Conservation (phyloP, 257 asterid species). For the Solanum paucissectum region DNA sequence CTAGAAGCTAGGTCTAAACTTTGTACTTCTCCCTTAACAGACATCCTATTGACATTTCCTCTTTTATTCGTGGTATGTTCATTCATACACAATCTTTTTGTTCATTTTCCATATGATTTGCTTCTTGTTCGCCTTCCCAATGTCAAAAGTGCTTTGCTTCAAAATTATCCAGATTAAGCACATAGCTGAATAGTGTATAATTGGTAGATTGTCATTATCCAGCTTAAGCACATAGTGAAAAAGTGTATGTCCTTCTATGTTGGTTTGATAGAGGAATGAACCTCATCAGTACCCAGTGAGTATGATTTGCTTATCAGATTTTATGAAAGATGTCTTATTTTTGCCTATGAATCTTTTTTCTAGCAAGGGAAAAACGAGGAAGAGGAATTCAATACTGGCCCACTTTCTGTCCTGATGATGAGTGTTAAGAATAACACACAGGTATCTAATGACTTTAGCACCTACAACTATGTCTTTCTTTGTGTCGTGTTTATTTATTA, state of each 20-base stretch:
- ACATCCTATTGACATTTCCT: background rate
- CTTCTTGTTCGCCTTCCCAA: background rate
- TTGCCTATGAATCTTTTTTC: constrained; percentile 1
- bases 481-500: background rate
- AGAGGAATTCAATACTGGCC: constrained; percentile 97
- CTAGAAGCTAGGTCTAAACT: background rate
- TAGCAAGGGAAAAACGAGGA: constrained; percentile 66
- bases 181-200: background rate
- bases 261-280: background rate
- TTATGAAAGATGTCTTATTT: background rate
- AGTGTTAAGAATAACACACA: constrained; percentile 52
- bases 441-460: constrained; percentile 9
- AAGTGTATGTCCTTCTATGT: background rate
- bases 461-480: background rate
- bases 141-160: background rate
- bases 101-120: background rate
- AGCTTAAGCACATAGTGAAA: background rate
- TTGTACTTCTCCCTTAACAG: background rate
- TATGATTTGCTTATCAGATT: background rate
- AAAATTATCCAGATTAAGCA: background rate
- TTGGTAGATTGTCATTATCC: background rate
- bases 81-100: background rate
- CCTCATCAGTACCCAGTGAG: background rate
- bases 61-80: background rate
- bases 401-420: constrained; percentile 68